Conservation (phyloP, 257 asterid genomes). For the Prunella vulgaris region DNA sequence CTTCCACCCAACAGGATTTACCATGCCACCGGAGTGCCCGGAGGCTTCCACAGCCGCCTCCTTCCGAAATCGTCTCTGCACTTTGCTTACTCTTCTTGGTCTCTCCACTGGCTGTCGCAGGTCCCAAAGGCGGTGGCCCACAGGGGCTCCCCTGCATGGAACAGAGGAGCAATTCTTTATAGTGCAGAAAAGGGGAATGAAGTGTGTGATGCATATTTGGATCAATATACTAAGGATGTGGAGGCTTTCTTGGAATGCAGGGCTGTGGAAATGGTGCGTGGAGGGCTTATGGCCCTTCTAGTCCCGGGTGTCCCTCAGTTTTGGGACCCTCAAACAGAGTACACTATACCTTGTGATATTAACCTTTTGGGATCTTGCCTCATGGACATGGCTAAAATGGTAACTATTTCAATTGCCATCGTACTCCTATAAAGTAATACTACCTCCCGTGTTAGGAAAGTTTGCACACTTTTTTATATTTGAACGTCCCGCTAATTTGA, state of each 20-base stretch:
- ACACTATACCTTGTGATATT: not conserved
- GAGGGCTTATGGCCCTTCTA: slow-evolving; percentile 14
- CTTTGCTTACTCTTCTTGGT: not conserved
- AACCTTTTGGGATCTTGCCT: slow-evolving; percentile 23
- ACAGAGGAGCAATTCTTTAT: not conserved
- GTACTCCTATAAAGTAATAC: too few species aligned
- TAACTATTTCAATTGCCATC: too few species aligned
- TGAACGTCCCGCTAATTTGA: too few species aligned
- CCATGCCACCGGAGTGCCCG: too few species aligned
- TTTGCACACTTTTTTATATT: too few species aligned
- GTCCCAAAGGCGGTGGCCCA: not conserved
- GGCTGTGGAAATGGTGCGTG: slow-evolving; percentile 27
- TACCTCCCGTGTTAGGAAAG: too few species aligned
- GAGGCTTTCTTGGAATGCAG: slow-evolving; percentile 23
- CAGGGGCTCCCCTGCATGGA: not conserved
- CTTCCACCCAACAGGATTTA: too few species aligned
- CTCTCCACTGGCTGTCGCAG: not conserved
- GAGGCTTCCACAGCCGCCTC: too few species aligned
- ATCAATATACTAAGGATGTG: slow-evolving; percentile 18
- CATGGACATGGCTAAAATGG: slow-evolving; percentile 26
- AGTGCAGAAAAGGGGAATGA: not conserved
- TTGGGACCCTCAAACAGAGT: not conserved
- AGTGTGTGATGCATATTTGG: slow-evolving; percentile 25
- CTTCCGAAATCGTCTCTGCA: not conserved
- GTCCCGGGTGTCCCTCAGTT: slow-evolving; percentile 20